These are phyloP conservation scores for Senna tora DNA, from an alignment of 306 rosid genomes.

Conservation along the genomic window DNA sequence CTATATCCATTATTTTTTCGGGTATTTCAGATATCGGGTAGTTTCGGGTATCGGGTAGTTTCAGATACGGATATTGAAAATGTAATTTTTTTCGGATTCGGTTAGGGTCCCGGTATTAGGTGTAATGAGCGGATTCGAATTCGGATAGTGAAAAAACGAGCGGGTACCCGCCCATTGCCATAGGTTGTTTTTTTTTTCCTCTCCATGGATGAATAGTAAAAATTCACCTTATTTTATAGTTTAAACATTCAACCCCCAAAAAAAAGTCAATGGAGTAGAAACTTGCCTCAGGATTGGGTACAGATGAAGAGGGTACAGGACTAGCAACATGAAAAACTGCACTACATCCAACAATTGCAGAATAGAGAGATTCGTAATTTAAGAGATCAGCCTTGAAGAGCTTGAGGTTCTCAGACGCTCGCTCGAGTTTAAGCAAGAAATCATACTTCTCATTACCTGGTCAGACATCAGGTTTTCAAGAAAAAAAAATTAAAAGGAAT, in stretches of 20 bases:
- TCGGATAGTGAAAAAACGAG: too few species aligned
- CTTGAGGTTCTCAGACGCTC: slow-evolving; percentile 49
- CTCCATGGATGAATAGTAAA: neutral
- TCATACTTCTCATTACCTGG: slow-evolving; percentile 46
- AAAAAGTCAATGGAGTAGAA: neutral
- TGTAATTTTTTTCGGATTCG: too few species aligned
- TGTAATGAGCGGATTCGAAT: too few species aligned
- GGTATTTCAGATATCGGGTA: too few species aligned
- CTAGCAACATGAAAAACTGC: slow-evolving; percentile 62
- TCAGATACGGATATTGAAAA: too few species aligned
- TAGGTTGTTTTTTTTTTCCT: neutral
- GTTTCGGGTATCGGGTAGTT: too few species aligned
- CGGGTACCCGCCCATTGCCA: too few species aligned
- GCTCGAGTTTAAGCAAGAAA: slow-evolving; percentile 41
- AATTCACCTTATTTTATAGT: neutral
- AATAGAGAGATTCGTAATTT: slow-evolving; percentile 39
- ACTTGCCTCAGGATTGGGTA: slow-evolving; percentile 48
- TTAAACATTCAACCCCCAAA: neutral
- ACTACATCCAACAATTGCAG: slow-evolving; percentile 49
- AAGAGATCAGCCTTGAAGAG: slow-evolving; percentile 52
- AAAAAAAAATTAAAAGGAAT: neutral
- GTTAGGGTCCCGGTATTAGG: too few species aligned
- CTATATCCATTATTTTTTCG: too few species aligned
- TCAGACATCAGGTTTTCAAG: neutral
- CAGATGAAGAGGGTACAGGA: slow-evolving; percentile 49